phyloP scores from a whole-genome alignment of 208 protist species.

The Giardia duodenalis region DNA sequence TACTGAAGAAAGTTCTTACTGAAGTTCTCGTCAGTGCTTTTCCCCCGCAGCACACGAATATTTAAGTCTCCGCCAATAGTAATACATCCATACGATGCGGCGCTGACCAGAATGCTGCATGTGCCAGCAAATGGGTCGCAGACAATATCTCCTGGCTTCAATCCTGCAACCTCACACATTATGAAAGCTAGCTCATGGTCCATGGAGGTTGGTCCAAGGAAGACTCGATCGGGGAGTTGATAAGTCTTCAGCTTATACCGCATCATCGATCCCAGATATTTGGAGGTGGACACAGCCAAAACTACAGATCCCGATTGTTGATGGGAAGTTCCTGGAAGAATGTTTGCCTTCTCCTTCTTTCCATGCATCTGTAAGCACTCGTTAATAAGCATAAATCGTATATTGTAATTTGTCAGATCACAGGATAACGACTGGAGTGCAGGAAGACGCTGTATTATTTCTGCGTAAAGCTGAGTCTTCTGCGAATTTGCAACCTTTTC shows the following conservation, averaged over 20 bases:
- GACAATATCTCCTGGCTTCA: slow-evolving; percentile 32
- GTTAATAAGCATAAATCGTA: neutral
- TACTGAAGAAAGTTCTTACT: slow-evolving; percentile 31
- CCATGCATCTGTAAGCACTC: neutral
- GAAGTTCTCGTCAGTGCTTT: neutral
- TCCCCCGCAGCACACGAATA: neutral
- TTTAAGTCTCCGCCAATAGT: slow-evolving; percentile 41
- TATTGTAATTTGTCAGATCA: neutral
- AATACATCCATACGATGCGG: slow-evolving; percentile 17
- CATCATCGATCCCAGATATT: neutral
- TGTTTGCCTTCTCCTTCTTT: neutral
- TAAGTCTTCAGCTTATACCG: neutral
- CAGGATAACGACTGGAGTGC: neutral
- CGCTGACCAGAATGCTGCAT: slow-evolving; percentile 24
- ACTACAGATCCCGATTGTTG: no score
- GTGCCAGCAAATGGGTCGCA: slow-evolving; percentile 44
- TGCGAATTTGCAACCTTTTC: neutral
- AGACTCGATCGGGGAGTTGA: neutral
- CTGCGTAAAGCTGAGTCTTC: neutral
- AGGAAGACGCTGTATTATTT: neutral
- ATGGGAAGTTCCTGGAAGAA: no score
- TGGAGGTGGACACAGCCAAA: neutral
- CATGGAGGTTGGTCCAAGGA: slow-evolving; percentile 44
- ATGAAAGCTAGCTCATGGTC: slow-evolving; percentile 40
- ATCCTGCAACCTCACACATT: slow-evolving; percentile 32